A percentile compares a stretch with the other conserved stretches of the same genome.
Conservation (phyloP, 192 early-diverging fungal species). For the Entomortierella parvispora region DNA sequence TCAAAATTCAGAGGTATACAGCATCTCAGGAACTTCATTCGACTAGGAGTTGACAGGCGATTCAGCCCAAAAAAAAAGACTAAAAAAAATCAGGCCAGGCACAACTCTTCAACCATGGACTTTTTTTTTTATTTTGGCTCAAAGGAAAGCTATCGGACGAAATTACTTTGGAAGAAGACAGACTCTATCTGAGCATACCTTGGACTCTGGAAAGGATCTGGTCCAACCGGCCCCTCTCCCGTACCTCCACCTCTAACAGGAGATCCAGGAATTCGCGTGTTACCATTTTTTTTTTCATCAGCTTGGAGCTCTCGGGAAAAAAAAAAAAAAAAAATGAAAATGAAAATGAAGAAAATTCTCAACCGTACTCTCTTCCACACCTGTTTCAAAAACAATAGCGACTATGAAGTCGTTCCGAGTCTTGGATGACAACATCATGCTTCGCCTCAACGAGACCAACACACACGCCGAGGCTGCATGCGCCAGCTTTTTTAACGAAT, state of each 20-base stretch:
- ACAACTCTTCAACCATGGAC: no score
- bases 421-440: conserved; percentile 86
- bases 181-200: no score
- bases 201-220: no score
- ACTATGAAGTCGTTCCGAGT: conserved; percentile 75
- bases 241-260: no score
- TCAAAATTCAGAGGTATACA: conserved; percentile 69
- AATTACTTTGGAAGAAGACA: no score
- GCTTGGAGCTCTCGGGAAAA: no score
- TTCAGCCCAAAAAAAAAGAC: not conserved
- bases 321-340: not conserved
- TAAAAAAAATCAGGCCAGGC: no score
- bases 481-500: conserved; percentile 68
- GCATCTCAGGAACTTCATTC: not conserved
- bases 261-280: no score
- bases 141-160: no score
- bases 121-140: no score
- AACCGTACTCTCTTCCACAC: not conserved
- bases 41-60: not conserved
- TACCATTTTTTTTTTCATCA: no score
- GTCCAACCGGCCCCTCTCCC: no score
- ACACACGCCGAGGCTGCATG: conserved; percentile 71
- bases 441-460: conserved; percentile 79
- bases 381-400: conserved; percentile 48
- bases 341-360: not conserved